Conservation (phyloP, 768 basidiomycete species). For the Boletus reticuloceps region DNA sequence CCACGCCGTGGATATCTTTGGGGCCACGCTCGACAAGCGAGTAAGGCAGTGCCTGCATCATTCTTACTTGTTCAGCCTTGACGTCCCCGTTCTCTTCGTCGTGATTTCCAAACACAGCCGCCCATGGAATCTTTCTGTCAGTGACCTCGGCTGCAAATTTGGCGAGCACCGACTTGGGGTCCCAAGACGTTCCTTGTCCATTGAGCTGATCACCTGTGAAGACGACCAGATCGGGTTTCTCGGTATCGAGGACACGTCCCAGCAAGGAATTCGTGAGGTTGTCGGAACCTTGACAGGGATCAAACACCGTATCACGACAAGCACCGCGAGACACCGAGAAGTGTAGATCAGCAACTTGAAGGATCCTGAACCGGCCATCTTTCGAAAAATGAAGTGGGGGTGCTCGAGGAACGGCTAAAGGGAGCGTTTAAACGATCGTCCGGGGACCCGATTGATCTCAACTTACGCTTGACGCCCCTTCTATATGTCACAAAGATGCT, state of each 20-base stretch:
- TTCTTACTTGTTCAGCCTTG: slow-evolving; percentile 62
- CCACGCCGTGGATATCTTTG: slow-evolving; percentile 80
- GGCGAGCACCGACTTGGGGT: slow-evolving; percentile 80
- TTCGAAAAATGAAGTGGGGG: slow-evolving; percentile 79
- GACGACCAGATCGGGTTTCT: slow-evolving; percentile 89
- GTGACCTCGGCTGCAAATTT: slow-evolving; percentile 83
- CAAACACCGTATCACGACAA: slow-evolving; percentile 67
- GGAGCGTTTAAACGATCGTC: not conserved
- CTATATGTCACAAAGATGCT: slow-evolving; percentile 67
- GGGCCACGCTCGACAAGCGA: slow-evolving; percentile 81
- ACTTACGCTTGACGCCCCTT: slow-evolving; percentile 70
- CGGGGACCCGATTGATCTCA: too few relatives aligned
- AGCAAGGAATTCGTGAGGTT: slow-evolving; percentile 76
- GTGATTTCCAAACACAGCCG: slow-evolving; percentile 93
- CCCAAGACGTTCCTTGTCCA: slow-evolving; percentile 89
- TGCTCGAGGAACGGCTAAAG: slow-evolving; percentile 62
- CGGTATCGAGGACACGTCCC: slow-evolving; percentile 63
- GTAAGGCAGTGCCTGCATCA: slow-evolving; percentile 82
- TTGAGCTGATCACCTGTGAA: slow-evolving; percentile 94
- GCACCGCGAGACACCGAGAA: slow-evolving; percentile 77
- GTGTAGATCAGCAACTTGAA: slow-evolving; percentile 93
- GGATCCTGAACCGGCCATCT: slow-evolving; percentile 83
- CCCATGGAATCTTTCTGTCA: slow-evolving; percentile 80
- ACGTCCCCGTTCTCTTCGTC: slow-evolving; percentile 70
- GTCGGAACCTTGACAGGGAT: slow-evolving; percentile 64